Conservation (phyloP, 352 stramenopile species). For the Pythium monospermum region DNA sequence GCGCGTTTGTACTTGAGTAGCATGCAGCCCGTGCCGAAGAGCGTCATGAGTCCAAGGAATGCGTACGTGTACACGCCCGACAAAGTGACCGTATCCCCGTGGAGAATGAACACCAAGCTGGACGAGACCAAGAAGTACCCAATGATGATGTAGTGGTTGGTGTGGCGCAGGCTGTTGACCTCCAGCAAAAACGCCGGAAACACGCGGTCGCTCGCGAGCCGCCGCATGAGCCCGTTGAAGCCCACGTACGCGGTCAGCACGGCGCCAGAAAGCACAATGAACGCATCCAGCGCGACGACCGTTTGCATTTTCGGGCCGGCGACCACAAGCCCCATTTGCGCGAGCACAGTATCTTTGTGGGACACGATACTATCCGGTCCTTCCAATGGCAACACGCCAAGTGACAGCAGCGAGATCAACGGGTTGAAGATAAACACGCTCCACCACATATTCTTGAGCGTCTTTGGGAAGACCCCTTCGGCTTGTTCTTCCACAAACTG, state of each 20-base stretch:
- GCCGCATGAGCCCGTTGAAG: slow-evolving; percentile 87
- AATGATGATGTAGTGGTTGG: slow-evolving; percentile 92
- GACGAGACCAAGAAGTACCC: slow-evolving; percentile 87
- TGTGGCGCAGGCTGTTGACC: slow-evolving; percentile 79
- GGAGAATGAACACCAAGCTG: slow-evolving; percentile 86
- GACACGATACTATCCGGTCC: slow-evolving; percentile 65
- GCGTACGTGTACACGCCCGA: slow-evolving; percentile 94
- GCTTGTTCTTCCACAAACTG: slow-evolving; percentile 95
- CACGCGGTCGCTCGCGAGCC: slow-evolving; percentile 89
- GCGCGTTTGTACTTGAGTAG: slow-evolving; percentile 94
- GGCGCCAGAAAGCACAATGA: slow-evolving; percentile 91
- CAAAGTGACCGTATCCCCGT: slow-evolving; percentile 89
- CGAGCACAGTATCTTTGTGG: slow-evolving; percentile 88
- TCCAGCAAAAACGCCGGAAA: slow-evolving; percentile 75
- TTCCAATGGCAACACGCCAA: slow-evolving; percentile 85
- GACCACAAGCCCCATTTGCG: slow-evolving; percentile 85
- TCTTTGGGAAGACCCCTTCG: slow-evolving; percentile 93
- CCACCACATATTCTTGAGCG: slow-evolving; percentile 93
- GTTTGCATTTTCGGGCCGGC: slow-evolving; percentile 71
- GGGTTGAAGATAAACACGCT: slow-evolving; percentile 93
- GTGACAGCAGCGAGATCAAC: slow-evolving; percentile 87
- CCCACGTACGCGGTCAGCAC: slow-evolving; percentile 93
- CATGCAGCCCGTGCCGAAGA: slow-evolving; percentile 92
- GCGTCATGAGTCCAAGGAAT: slow-evolving; percentile 93
- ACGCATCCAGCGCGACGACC: slow-evolving; percentile 87